Conservation (phyloP, 768 basidiomycete species). For the Pholiota microspora region DNA sequence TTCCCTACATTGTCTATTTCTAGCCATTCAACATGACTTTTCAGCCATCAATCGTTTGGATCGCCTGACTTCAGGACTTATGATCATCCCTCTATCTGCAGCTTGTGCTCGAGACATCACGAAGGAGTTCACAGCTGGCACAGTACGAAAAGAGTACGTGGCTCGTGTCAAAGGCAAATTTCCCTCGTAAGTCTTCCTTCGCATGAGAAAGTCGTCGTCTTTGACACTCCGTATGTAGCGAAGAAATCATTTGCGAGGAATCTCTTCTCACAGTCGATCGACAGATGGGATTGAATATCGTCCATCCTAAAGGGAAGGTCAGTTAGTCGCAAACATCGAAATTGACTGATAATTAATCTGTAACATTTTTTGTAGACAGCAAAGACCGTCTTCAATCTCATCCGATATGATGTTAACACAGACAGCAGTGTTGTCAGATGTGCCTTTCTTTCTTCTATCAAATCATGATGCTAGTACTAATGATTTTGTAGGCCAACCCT, state of each 20-base stretch:
- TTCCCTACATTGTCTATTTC: not conserved
- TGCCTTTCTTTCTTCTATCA: conserved; percentile 27
- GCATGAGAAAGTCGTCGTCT: too few species aligned
- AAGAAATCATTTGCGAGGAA: conserved; percentile 79
- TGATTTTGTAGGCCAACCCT: conserved; percentile 61
- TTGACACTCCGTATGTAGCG: conserved; percentile 39
- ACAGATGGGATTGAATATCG: conserved; percentile 95
- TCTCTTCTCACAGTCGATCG: conserved; percentile 90
- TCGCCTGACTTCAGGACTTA: conserved; percentile 89
- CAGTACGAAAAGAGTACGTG: conserved; percentile 89
- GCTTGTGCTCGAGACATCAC: conserved; percentile 69
- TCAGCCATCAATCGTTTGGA: conserved; percentile 95
- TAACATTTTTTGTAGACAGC: conserved; percentile 53
- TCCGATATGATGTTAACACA: conserved; percentile 77
- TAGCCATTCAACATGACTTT: conserved; percentile 8
- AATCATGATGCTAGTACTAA: conserved; percentile 3
- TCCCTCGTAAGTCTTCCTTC: conserved; percentile 79
- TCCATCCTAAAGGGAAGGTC: conserved; percentile 94
- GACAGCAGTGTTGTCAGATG: conserved; percentile 89
- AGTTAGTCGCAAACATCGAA: conserved; percentile 6
- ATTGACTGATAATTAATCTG: not conserved
- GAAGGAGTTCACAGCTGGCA: conserved; percentile 77
- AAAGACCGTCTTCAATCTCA: conserved; percentile 82
- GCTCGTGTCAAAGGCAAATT: conserved; percentile 86
- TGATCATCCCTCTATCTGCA: conserved; percentile 84